Base-by-base conservation (phyloP, 2,329 filamentous ascomycete genomes). In the Akanthomyces uredinophilus region DNA sequence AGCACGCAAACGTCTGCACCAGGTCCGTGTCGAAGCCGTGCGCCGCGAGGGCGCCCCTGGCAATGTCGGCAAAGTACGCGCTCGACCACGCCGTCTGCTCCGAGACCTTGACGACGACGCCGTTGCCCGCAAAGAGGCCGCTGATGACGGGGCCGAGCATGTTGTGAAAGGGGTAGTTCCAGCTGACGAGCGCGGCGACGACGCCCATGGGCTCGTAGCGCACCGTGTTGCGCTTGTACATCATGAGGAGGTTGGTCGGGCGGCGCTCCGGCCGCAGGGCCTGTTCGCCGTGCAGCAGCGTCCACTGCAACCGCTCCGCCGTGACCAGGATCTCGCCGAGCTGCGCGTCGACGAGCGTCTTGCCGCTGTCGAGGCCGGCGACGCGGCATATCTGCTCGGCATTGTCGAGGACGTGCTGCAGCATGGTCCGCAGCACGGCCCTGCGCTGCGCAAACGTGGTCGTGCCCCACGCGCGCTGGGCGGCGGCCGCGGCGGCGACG, bases 131-230 rank as follows among this genome's bases (percentile, higher is more conserved):
- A 73, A 98, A 98, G 56, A 98, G 83, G 18, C 91, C 87, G 67
- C 91, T 93, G 72, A 98, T 96, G 67, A 97, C 84, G 16, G 94
- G 95, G 0, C 91, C 92, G 52, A 98, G 85, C 65, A 98, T 81
- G 76, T 99, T 99, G 78, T 99, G 95, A 75, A 98, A 96, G 50
- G 91, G 87, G 73, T 92, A 98, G 79, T 99, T 99, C 95, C 95
- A 99, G 72, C 90, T 95, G 49, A 99, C 92, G 58, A 94, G 88
- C 20, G 95, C 94, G 13, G 92, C 89, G 6, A 99, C 91, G 41
- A 99, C 92, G 18, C 95, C 95, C 22, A 98, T 79, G 16, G 95
- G 94, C 75, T 99, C 93, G 75, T 96, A 99, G 55, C 84, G 79
- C 32, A 99, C 92, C 65, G 87, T 88, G 72, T 97, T 97, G 73